Conservation (phyloP, 495 filamentous ascomycete genomes). For the Penicillium paradoxum region DNA sequence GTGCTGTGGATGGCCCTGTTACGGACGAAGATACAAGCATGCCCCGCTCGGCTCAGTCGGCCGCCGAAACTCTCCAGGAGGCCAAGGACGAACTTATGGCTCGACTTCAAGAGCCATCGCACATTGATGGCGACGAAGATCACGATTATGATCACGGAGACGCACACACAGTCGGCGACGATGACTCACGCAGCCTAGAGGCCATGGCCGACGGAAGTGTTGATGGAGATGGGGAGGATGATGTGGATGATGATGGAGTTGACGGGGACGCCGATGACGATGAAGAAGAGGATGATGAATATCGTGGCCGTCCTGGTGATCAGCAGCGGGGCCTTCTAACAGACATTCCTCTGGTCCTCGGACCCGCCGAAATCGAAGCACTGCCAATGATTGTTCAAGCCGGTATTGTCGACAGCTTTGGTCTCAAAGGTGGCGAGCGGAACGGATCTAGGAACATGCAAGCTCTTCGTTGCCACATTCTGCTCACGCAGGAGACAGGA, state of each 20-base stretch:
- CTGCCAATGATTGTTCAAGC: constrained; percentile 92
- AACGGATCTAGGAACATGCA: constrained; percentile 75
- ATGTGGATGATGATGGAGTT: constrained; percentile 46
- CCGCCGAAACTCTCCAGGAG: constrained; percentile 48
- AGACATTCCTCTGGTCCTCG: constrained; percentile 89
- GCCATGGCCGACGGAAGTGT: constrained; percentile 50
- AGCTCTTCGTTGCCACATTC: constrained; percentile 77
- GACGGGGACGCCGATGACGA: constrained; percentile 24
- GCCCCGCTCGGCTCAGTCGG: constrained; percentile 50
- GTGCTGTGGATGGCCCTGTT: constrained; percentile 33
- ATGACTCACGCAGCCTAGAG: constrained; percentile 44
- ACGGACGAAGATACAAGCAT: constrained; percentile 48
- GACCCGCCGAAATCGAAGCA: constrained; percentile 88
- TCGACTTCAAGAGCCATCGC: constrained; percentile 47
- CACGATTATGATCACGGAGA: constrained; percentile 47
- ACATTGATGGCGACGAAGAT: constrained; percentile 39
- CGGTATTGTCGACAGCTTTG: constrained; percentile 63
- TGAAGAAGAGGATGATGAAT: constrained; percentile 64
- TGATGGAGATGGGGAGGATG: constrained; percentile 59
- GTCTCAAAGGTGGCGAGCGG: constrained; percentile 41
- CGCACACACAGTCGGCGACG: constrained; percentile 42
- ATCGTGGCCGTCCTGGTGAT: constrained; percentile 74
- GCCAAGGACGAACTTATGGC: constrained; percentile 58
- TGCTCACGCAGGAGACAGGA: constrained; percentile 80
- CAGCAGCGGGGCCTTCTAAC: constrained; percentile 83